These are phyloP conservation scores for Pseudogymnoascus sp. DNA, from an alignment of 2,329 filamentous ascomycete genomes.

Conservation along the genomic window DNA sequence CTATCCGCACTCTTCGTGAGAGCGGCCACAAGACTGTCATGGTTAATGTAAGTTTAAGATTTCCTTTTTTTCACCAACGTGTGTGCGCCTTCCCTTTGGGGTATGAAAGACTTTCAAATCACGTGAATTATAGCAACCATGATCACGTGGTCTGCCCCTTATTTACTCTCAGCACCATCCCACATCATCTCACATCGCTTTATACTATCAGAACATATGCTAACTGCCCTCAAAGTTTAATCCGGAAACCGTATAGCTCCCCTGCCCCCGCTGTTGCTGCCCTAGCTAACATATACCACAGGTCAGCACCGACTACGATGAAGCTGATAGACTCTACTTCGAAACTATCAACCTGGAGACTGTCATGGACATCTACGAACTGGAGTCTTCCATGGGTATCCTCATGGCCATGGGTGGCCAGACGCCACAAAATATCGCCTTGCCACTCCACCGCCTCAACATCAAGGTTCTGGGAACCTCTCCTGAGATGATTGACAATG, in stretches of 20 bases:
- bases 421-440: slow-evolving; percentile 93
- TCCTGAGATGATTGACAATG: slow-evolving; percentile 96
- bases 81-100: background rate
- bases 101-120: background rate
- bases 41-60: slow-evolving; percentile 52
- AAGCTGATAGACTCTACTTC: slow-evolving; percentile 91
- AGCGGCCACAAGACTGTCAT: slow-evolving; percentile 89
- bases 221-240: slow-evolving; percentile 48
- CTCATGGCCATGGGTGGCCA: slow-evolving; percentile 96
- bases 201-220: slow-evolving; percentile 11
- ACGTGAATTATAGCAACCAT: background rate
- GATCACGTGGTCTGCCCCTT: background rate
- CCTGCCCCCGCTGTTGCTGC: no score
- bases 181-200: slow-evolving; percentile 14
- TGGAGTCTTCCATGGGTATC: slow-evolving; percentile 76
- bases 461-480: slow-evolving; percentile 93
- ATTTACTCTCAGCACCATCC: background rate
- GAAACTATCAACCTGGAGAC: slow-evolving; percentile 91
- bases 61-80: slow-evolving; percentile 16
- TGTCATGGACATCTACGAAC: slow-evolving; percentile 84
- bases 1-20: slow-evolving; percentile 81
- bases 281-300: no score
- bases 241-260: slow-evolving; percentile 88
- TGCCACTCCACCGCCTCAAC: slow-evolving; percentile 79
- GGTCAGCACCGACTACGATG: slow-evolving; percentile 92